Evolutionary conservation across 768 basidiomycete genomes (phyloP).

Genomic region (Psilocybe cyanescens): DNA sequence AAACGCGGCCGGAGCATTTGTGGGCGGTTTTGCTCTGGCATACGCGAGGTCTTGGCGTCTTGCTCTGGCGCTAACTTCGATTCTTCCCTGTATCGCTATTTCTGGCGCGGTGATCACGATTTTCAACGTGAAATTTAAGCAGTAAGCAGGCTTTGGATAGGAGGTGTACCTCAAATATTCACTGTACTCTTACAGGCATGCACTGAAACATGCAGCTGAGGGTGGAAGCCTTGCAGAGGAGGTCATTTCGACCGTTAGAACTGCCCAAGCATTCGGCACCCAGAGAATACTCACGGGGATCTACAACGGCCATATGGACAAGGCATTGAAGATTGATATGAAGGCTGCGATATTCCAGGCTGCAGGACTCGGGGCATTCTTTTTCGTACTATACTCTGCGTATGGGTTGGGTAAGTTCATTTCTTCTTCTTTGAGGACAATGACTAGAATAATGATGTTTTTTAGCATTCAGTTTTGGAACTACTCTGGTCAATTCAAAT

Average conservation of each 20-base stretch:
- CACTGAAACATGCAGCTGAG: slow-evolving; percentile 78
- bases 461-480: slow-evolving; percentile 86
- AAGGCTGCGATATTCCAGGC: slow-evolving; percentile 62
- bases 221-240: slow-evolving; percentile 90
- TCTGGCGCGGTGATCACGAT: slow-evolving; percentile 76
- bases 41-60: slow-evolving; percentile 77
- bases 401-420: slow-evolving; percentile 66
- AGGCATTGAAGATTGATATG: slow-evolving; percentile 54
- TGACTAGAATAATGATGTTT: neutral
- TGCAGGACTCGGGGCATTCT: slow-evolving; percentile 68
- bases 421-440: neutral
- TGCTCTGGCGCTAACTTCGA: slow-evolving; percentile 79
- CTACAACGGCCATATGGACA: slow-evolving; percentile 66
- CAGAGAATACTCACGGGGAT: slow-evolving; percentile 63
- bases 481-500: slow-evolving; percentile 73
- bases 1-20: slow-evolving; percentile 69
- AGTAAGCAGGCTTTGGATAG: slow-evolving; percentile 45
- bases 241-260: slow-evolving; percentile 87
- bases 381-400: slow-evolving; percentile 79
- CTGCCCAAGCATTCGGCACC: slow-evolving; percentile 89
- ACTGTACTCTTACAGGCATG: neutral
- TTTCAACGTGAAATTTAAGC: slow-evolving; percentile 63
- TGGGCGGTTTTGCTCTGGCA: slow-evolving; percentile 82
- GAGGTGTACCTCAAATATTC: neutral
- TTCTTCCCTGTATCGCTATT: slow-evolving; percentile 81